Evolutionary conservation across 2,329 filamentous ascomycete species (phyloP), one percentile per base, ranked within the genome.

Genomic region (Elsinoe fawcettii): DNA sequence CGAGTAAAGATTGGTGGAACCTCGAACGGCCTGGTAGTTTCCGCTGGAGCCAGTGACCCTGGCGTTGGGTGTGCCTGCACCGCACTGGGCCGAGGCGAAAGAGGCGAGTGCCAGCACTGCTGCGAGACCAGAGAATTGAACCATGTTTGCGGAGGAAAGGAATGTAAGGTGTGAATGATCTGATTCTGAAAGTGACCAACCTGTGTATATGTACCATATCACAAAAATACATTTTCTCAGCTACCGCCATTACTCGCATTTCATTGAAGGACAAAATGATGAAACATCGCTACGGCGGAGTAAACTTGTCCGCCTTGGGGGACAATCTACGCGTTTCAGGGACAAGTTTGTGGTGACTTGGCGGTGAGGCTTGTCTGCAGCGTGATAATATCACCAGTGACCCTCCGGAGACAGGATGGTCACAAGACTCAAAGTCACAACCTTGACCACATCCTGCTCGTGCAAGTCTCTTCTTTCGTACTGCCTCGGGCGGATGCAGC

Each of bases 1-100:
- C 0, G 74, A 69, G 69, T 82, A 83, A 12, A 81, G 71, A 6
- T 65, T 71, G 46, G 59, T 72, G 1, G 69, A 73, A 56, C 79
- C 77, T 25, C 66, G 70, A 9, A 65, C 74, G 7, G 78, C 75
- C 0, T 69, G 74, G 66, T 74, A 80, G 3, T 73, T 73, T 25
- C 71, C 73, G 1, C 67, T 66, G 1, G 74, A 76, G 61, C 76
- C 77, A 1, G 77, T 77, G 9, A 80, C 77, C 9, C 60, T 70
- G 14, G 74, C 76, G 58, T 77, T 63, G 0, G 77, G 75, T 0
- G 69, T 71, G 55, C 75, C 76, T 20, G 76, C 70, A 58, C 77
- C 77, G 63, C 77, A 80, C 59, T 79, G 74, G 18, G 72, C 76
- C 3, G 67, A 60, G 37, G 49, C 49, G 32, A 22, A 66, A 7